phyloP scores from a whole-genome alignment of 129 eudicot genomes.

The Artemisia argyi region DNA sequence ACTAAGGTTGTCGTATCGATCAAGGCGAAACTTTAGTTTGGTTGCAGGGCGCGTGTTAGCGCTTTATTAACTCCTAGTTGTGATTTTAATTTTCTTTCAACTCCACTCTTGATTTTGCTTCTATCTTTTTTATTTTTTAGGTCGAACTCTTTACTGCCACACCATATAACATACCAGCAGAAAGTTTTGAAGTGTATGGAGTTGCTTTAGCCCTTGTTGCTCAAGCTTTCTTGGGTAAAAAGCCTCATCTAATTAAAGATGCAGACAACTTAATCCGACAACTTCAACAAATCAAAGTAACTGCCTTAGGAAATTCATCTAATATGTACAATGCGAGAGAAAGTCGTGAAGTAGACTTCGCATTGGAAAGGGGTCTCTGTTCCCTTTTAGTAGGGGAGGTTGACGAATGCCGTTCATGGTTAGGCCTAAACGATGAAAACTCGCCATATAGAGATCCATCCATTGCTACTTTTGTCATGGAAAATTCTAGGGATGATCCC shows the following conservation, averaged over 20 bases:
- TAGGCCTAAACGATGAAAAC: conserved; percentile 70
- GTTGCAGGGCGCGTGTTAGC: too few relatives aligned
- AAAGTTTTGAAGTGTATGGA: conserved; percentile 89
- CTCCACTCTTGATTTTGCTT: conserved; percentile 2
- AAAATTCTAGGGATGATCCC: conserved; percentile 68
- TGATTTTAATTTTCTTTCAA: background rate
- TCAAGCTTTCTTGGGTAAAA: conserved; percentile 80
- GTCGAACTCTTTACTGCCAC: conserved; percentile 87
- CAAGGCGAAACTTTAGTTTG: too few relatives aligned
- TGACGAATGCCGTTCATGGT: conserved; percentile 87
- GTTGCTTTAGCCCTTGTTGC: conserved; percentile 95
- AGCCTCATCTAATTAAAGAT: conserved; percentile 83
- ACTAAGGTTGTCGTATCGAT: too few relatives aligned
- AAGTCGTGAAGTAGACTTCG: conserved; percentile 73
- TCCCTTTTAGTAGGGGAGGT: conserved; percentile 91
- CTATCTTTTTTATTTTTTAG: conserved; percentile 34
- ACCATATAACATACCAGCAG: conserved; percentile 88
- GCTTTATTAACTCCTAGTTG: conserved; percentile 11
- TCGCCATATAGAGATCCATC: conserved; percentile 87
- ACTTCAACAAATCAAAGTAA: conserved; percentile 83
- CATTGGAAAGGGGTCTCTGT: conserved; percentile 92
- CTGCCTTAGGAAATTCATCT: conserved; percentile 50
- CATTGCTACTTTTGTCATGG: conserved; percentile 66
- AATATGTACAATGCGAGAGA: conserved; percentile 42
- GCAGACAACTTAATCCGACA: conserved; percentile 87